Conservation (phyloP, 2,329 filamentous ascomycete species). For the Chaetomiaceae sp. region DNA sequence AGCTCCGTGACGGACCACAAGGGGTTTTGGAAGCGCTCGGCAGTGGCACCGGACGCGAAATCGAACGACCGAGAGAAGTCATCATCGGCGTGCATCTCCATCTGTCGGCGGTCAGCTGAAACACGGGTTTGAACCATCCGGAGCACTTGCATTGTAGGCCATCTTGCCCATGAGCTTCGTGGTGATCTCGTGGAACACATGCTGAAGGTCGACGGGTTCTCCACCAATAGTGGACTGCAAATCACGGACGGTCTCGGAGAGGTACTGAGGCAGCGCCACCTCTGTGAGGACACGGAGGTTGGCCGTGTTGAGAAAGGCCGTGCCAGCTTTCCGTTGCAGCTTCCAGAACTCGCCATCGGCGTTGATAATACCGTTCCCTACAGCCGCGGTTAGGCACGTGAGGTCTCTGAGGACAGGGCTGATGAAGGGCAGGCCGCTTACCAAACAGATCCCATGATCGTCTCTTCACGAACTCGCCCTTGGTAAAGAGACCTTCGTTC, state of each 20-base stretch:
- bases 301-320: slow-evolving; percentile 51
- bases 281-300: slow-evolving; percentile 54
- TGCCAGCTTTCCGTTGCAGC: slow-evolving; percentile 55
- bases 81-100: slow-evolving; percentile 59
- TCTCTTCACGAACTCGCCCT: slow-evolving; percentile 55
- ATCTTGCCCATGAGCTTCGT: slow-evolving; percentile 61
- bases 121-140: background rate
- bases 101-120: slow-evolving; percentile 31
- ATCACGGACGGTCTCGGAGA: slow-evolving; percentile 36
- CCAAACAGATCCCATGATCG: slow-evolving; percentile 59
- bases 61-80: slow-evolving; percentile 57
- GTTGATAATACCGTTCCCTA: slow-evolving; percentile 60
- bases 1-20: slow-evolving; percentile 55
- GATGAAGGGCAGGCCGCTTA: slow-evolving; percentile 15
- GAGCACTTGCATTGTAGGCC: slow-evolving; percentile 50
- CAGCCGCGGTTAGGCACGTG: background rate
- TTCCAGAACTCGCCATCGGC: slow-evolving; percentile 59
- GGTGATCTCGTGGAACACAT: slow-evolving; percentile 57
- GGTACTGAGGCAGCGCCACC: slow-evolving; percentile 48
- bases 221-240: slow-evolving; percentile 31
- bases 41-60: slow-evolving; percentile 53
- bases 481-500: slow-evolving; percentile 54
- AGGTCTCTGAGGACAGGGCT: too few relatives aligned
- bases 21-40: slow-evolving; percentile 59
- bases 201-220: slow-evolving; percentile 47